Percentiles rank a stretch among this genome's conserved stretches.
phyloP scores from a whole-genome alignment of 306 rosid species.

The Fragaria vesca region DNA sequence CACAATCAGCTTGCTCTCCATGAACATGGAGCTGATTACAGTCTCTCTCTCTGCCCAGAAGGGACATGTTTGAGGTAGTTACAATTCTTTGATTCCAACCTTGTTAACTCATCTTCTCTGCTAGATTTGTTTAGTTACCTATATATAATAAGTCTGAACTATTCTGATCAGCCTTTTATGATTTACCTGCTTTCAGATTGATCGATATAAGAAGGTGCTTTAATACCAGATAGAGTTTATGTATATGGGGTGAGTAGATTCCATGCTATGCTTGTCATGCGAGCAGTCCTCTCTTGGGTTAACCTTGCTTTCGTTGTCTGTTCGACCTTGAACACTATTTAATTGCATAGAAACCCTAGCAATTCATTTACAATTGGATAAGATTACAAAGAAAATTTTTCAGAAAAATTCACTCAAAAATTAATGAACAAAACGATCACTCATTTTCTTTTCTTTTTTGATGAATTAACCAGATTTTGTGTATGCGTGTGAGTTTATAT shows the following conservation, averaged over 20 bases:
- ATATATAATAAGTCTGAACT: background rate
- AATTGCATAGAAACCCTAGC: slow-evolving; percentile 1
- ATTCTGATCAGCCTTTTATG: background rate
- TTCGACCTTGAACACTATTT: slow-evolving; percentile 39
- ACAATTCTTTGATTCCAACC: background rate
- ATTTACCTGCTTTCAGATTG: background rate
- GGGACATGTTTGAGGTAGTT: background rate
- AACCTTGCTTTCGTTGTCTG: slow-evolving; percentile 46
- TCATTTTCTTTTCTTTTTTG: background rate
- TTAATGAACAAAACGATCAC: background rate
- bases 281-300: slow-evolving; percentile 25
- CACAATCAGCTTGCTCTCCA: background rate
- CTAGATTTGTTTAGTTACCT: background rate
- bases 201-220: background rate
- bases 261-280: slow-evolving; percentile 33
- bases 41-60: background rate
- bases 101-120: background rate
- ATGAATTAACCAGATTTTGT: background rate
- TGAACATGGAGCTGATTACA: background rate
- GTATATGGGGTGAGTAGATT: slow-evolving; percentile 30
- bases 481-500: background rate
- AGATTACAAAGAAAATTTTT: background rate
- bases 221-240: background rate
- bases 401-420: background rate
- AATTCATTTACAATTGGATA: background rate